Percentiles rank a stretch among this genome's conserved stretches.
Conservation (phyloP, 352 stramenopile species). For the Pythium monospermum region DNA sequence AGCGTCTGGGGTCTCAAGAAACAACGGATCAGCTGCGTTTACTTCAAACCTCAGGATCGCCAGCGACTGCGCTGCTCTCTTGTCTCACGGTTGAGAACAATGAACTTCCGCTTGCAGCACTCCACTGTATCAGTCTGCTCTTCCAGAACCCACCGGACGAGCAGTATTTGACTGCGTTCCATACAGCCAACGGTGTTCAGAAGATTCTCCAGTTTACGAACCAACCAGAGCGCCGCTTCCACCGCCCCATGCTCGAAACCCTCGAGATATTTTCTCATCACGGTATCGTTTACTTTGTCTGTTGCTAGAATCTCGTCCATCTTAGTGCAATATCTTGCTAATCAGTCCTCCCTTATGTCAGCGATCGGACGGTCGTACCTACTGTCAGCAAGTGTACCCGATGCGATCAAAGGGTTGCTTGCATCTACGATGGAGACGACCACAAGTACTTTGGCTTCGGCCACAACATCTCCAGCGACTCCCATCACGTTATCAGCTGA, state of each 20-base stretch:
- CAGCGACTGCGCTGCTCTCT: constrained; percentile 27
- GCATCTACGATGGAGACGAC: constrained; percentile 3
- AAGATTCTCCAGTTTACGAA: constrained; percentile 24
- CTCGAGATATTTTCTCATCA: constrained; percentile 43
- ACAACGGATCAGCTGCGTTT: neutral
- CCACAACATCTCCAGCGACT: constrained; percentile 10
- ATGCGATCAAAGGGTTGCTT: neutral
- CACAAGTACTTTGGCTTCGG: constrained; percentile 11
- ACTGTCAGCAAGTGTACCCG: neutral
- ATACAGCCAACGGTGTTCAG: constrained; percentile 21
- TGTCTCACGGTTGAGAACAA: constrained; percentile 27
- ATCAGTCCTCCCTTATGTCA: too few relatives aligned
- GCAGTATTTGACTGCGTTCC: constrained; percentile 29
- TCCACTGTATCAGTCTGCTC: constrained; percentile 34
- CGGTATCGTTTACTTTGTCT: constrained; percentile 21
- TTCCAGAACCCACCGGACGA: constrained; percentile 23
- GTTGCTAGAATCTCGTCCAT: too few relatives aligned
- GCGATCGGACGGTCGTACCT: constrained; percentile 19
- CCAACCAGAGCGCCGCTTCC: constrained; percentile 35
- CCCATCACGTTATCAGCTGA: constrained; percentile 22
- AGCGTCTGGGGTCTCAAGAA: neutral
- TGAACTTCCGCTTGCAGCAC: constrained; percentile 28
- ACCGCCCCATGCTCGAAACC: constrained; percentile 36
- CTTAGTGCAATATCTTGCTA: too few relatives aligned
- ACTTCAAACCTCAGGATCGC: constrained; percentile 32